These are phyloP conservation scores for Aspergillus fumigatiaffinis DNA, from an alignment of 2,329 filamentous ascomycete genomes.

Conservation along the genomic window DNA sequence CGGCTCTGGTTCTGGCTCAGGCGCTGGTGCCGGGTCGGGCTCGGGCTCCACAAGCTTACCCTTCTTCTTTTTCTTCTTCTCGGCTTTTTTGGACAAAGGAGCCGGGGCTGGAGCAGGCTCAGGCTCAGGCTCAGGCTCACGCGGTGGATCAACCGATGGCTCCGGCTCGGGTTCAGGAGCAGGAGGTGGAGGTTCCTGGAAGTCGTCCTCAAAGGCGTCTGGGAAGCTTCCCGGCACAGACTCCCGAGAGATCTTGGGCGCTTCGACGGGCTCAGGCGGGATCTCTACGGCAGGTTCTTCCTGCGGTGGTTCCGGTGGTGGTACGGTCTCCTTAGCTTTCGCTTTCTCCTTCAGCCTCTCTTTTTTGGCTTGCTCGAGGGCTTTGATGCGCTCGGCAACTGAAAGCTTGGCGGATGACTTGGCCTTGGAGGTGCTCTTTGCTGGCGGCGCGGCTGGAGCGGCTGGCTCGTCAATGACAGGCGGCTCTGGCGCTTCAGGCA, in stretches of 20 bases:
- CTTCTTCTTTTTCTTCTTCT: conserved; percentile 13
- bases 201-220: conserved; percentile 46
- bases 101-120: conserved; percentile 14
- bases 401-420: conserved; percentile 42
- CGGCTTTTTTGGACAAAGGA: neutral
- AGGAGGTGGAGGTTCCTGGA: conserved; percentile 14
- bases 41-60: conserved; percentile 7
- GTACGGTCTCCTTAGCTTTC: conserved; percentile 18
- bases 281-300: conserved; percentile 9
- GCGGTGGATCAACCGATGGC: conserved; percentile 16
- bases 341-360: conserved; percentile 30
- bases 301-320: conserved; percentile 6
- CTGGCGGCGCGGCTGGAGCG: conserved; percentile 38
- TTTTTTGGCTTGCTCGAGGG: conserved; percentile 40
- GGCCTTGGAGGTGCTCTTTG: conserved; percentile 38
- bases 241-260: conserved; percentile 36
- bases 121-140: conserved; percentile 18
- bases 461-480: conserved; percentile 38
- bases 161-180: conserved; percentile 20
- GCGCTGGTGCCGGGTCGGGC: conserved; percentile 22
- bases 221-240: conserved; percentile 58
- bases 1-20: conserved; percentile 25
- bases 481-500: conserved; percentile 27
- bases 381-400: conserved; percentile 53
- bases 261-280: conserved; percentile 25